Evolutionary conservation across 2,329 filamentous ascomycete genomes (phyloP).

Genomic region (Exophiala viscosa): DNA sequence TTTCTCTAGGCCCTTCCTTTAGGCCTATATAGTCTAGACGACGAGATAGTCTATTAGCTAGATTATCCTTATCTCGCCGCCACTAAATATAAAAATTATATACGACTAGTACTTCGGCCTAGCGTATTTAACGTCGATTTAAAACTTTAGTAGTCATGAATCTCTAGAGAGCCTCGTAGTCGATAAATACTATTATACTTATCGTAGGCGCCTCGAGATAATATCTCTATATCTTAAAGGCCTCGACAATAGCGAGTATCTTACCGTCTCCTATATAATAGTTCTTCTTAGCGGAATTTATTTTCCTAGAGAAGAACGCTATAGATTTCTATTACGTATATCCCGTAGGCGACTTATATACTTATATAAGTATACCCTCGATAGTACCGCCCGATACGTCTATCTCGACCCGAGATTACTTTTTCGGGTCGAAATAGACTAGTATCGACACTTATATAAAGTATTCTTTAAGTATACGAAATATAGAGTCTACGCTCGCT

Average conservation of each 20-base stretch:
- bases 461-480: constrained; percentile 25
- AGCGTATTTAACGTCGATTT: constrained; percentile 13
- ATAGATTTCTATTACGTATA: background rate
- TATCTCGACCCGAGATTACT: constrained; percentile 23
- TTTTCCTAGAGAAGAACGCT: constrained; percentile 7
- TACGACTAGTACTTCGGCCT: constrained; percentile 1
- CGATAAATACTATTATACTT: constrained; percentile 6
- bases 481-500: constrained; percentile 14
- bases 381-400: constrained; percentile 24
- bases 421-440: constrained; percentile 16
- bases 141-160: constrained; percentile 25
- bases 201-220: constrained; percentile 25
- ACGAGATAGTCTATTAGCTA: background rate
- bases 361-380: constrained; percentile 20
- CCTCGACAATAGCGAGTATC: constrained; percentile 23
- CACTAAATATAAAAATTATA: constrained; percentile 3
- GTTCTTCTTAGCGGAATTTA: constrained; percentile 5
- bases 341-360: constrained; percentile 8
- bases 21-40: background rate
- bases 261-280: constrained; percentile 11
- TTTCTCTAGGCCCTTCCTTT: background rate
- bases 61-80: background rate
- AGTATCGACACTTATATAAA: constrained; percentile 22
- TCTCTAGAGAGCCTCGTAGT: constrained; percentile 32
- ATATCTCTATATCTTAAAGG: constrained; percentile 29